Conservation (phyloP, 2,329 filamentous ascomycete genomes). For the Cercospora sp. region DNA sequence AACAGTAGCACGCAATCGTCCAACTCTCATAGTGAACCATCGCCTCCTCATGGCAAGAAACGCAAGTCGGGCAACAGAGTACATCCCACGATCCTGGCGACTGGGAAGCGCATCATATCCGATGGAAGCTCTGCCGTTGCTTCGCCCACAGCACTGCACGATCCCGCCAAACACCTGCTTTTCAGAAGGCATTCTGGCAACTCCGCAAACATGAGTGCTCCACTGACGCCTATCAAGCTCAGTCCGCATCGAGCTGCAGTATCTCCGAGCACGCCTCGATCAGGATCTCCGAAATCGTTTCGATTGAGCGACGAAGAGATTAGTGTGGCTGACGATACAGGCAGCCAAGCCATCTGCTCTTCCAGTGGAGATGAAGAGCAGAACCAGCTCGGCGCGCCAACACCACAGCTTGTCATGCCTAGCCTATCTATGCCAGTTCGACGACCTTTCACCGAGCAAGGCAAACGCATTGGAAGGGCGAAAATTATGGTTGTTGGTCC, state of each 20-base stretch:
- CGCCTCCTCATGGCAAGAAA: slow-evolving; percentile 27
- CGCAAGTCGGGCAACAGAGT: slow-evolving; percentile 39
- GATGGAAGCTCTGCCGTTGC: slow-evolving; percentile 33
- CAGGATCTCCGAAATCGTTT: slow-evolving; percentile 59
- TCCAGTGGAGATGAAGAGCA: slow-evolving; percentile 59
- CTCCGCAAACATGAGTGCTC: slow-evolving; percentile 40
- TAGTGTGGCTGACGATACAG: slow-evolving; percentile 53
- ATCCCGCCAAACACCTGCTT: slow-evolving; percentile 25
- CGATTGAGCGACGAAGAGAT: slow-evolving; percentile 60
- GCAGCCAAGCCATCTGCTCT: slow-evolving; percentile 55
- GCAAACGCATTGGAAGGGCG: slow-evolving; percentile 78
- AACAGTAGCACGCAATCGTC: slow-evolving; percentile 27
- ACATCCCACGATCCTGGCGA: slow-evolving; percentile 38
- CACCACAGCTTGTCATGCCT: slow-evolving; percentile 93
- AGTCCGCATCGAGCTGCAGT: slow-evolving; percentile 53
- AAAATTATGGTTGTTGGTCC: slow-evolving; percentile 86
- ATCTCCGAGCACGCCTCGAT: slow-evolving; percentile 60
- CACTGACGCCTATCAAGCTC: slow-evolving; percentile 50
- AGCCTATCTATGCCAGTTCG: slow-evolving; percentile 88
- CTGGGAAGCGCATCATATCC: slow-evolving; percentile 39
- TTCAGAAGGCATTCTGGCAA: slow-evolving; percentile 31
- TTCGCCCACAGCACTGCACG: slow-evolving; percentile 29
- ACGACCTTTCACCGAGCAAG: slow-evolving; percentile 83
- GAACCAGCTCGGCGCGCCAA: slow-evolving; percentile 35
- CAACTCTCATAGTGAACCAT: slow-evolving; percentile 24